These are phyloP conservation scores for Ilyonectria destructans DNA, from an alignment of 2,329 filamentous ascomycete genomes.

Conservation along the genomic window DNA sequence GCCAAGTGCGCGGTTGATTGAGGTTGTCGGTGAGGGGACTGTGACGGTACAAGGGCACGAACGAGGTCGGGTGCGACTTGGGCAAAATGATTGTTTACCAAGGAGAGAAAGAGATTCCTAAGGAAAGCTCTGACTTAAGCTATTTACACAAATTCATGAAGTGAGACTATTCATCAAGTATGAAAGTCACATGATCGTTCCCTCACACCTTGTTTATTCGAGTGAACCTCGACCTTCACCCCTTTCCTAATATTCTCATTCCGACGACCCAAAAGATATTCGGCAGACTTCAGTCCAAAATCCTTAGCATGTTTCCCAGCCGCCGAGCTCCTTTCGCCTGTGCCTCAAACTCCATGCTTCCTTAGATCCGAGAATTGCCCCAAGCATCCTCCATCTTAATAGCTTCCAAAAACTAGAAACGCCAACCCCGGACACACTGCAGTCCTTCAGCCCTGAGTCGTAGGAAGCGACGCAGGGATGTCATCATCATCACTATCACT, in stretches of 20 bases:
- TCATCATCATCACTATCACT: constrained; percentile 44
- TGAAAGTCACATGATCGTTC: too few relatives aligned
- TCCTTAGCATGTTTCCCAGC: neutral
- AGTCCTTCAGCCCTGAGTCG: neutral
- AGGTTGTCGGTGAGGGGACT: too few relatives aligned
- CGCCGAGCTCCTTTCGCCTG: neutral
- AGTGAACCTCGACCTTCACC: neutral
- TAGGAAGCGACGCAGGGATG: constrained; percentile 48
- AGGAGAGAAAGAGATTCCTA: too few relatives aligned
- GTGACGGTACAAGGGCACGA: too few relatives aligned
- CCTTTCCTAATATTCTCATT: neutral
- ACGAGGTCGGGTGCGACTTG: too few relatives aligned
- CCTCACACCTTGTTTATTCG: constrained; percentile 5
- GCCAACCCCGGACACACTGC: constrained; percentile 2
- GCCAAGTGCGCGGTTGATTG: too few relatives aligned
- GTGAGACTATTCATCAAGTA: too few relatives aligned
- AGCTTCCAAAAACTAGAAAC: constrained; percentile 32
- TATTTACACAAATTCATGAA: too few relatives aligned
- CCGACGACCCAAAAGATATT: neutral
- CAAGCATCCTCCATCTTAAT: constrained; percentile 6
- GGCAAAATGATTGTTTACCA: too few relatives aligned
- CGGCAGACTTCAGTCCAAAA: neutral
- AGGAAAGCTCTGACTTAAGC: too few relatives aligned
- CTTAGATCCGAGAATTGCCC: neutral
- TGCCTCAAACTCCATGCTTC: neutral